These are phyloP conservation scores for Coprinopsis sp. DNA, from an alignment of 768 basidiomycete genomes.

Conservation along the genomic window DNA sequence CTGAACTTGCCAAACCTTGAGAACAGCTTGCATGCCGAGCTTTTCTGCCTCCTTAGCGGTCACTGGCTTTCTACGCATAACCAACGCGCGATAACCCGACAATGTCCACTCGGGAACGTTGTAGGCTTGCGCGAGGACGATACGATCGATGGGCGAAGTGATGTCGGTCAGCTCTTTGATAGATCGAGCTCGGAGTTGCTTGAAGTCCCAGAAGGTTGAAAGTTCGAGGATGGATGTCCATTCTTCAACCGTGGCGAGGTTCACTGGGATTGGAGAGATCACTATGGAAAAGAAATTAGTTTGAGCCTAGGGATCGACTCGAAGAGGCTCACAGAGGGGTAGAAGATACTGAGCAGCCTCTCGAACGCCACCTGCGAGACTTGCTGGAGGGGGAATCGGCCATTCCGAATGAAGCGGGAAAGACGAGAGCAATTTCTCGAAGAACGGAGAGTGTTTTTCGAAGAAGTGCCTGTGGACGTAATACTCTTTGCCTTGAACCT, in stretches of 20 bases:
- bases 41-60: constrained; percentile 9
- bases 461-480: constrained; percentile 25
- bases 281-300: background rate
- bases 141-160: constrained; percentile 16
- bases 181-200: constrained; percentile 21
- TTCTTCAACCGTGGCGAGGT: constrained; percentile 15
- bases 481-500: constrained; percentile 22
- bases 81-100: constrained; percentile 26
- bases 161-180: constrained; percentile 15
- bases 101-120: constrained; percentile 23
- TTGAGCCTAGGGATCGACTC: background rate
- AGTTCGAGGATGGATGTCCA: constrained; percentile 28
- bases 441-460: constrained; percentile 21
- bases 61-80: constrained; percentile 15
- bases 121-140: constrained; percentile 19
- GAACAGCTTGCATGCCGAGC: constrained; percentile 12
- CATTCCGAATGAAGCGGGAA: constrained; percentile 41
- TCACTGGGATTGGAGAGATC: constrained; percentile 11
- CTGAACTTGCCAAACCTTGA: constrained; percentile 14
- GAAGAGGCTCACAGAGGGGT: constrained; percentile 38
- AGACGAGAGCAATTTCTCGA: constrained; percentile 43
- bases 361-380: constrained; percentile 38
- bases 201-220: constrained; percentile 24
- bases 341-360: constrained; percentile 48
- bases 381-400: constrained; percentile 24